Evolutionary conservation across 208 protist genomes (phyloP).

Genomic region (Trichomonas gallinae): DNA sequence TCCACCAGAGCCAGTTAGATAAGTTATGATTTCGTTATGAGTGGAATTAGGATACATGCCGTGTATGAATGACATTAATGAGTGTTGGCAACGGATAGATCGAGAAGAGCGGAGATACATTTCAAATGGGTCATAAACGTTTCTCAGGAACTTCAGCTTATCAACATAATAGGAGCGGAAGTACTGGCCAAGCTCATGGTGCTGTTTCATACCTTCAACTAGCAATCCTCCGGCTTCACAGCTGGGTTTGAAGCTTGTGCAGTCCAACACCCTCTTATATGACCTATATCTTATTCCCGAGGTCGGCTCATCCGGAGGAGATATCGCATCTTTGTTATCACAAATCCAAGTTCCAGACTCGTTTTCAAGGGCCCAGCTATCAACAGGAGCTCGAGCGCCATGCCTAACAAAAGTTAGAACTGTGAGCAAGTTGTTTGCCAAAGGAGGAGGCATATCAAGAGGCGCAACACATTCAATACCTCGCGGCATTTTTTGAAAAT

Average conservation of each 20-base stretch:
- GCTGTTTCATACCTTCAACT: background rate
- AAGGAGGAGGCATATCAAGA: background rate
- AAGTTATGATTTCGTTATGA: background rate
- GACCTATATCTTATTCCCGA: background rate
- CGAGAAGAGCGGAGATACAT: background rate
- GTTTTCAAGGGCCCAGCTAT: background rate
- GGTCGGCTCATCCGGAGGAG: background rate
- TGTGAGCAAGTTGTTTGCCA: background rate
- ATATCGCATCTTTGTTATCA: background rate
- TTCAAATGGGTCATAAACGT: background rate
- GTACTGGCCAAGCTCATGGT: background rate
- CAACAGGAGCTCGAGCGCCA: background rate
- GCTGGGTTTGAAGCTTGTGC: background rate
- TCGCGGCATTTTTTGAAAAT: background rate
- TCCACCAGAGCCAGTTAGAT: background rate
- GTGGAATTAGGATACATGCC: background rate
- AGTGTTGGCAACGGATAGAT: background rate
- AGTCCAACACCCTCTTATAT: background rate
- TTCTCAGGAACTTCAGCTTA: background rate
- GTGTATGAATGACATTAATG: background rate
- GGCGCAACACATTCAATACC: background rate
- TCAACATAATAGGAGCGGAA: background rate
- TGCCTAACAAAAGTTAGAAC: background rate
- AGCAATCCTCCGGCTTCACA: background rate
- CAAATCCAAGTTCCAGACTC: conserved; percentile 3